These are phyloP conservation scores for Xerophyta viscosa DNA, from an alignment of 106 monocot genomes.

Conservation along the genomic window DNA sequence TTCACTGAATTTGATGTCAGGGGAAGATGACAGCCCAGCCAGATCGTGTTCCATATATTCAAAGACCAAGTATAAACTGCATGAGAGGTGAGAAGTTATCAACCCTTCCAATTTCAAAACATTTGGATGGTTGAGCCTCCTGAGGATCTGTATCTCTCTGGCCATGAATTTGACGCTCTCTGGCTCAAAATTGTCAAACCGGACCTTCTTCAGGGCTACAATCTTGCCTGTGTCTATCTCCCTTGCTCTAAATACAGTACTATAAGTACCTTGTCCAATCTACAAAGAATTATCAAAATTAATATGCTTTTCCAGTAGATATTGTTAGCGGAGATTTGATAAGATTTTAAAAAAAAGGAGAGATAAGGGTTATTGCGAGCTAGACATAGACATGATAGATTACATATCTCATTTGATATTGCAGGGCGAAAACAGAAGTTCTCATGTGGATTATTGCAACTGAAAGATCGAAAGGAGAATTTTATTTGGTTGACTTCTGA, in stretches of 20 bases:
- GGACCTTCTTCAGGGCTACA: no score
- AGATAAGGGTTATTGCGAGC: no score
- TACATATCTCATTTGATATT: no score
- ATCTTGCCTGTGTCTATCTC: conserved; percentile 66
- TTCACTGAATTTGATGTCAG: conserved; percentile 56
- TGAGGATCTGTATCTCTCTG: conserved; percentile 79
- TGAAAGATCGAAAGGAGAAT: no score
- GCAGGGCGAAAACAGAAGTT: no score
- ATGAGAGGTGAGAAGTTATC: conserved; percentile 62
- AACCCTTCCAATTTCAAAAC: conserved; percentile 58
- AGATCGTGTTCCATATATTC: conserved; percentile 87
- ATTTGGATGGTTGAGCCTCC: conserved; percentile 85
- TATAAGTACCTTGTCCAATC: conserved; percentile 96
- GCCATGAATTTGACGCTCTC: conserved; percentile 93
- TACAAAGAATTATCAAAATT: no score
- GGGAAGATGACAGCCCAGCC: conserved; percentile 63
- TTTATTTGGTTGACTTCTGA: no score
- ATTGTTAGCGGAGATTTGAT: no score
- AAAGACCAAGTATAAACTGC: conserved; percentile 75
- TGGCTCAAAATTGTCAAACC: conserved; percentile 81
- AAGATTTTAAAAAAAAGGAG: no score
- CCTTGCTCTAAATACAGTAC: conserved; percentile 83
- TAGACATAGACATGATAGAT: no score
- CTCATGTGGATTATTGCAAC: no score
- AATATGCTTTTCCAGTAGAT: no score